Base-by-base conservation (phyloP, 352 stramenopile genomes). In the Pythium guiyangense region DNA sequence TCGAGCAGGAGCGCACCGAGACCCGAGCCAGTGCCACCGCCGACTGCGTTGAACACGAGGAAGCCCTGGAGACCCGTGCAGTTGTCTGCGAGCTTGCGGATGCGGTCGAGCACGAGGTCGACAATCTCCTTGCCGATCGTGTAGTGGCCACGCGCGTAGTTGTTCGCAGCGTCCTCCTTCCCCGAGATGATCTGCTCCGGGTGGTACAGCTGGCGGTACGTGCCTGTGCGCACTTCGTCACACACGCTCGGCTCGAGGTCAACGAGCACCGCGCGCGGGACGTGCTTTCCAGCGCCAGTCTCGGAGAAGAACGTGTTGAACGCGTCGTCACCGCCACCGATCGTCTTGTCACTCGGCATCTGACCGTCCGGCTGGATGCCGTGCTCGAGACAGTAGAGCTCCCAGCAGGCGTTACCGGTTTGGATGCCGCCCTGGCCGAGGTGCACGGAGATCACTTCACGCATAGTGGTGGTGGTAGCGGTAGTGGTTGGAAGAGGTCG, bases 151-250 rank as follows among this genome's bases (percentile, higher is more conserved):
- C 92, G 92, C 51, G 95, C 95, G 49, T 88, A 90, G 64, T 92
- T 96, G 72, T 96, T 96, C 22, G 84, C 86, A 0, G 94, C 94
- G 69, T 98, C 95, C 70, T 99, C 96, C 80, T 99, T 99, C 70
- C 96, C 97, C 47, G 86, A 97, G 70, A 99, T 98, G 71, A 99
- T 97, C 74, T 99, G 95, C 66, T 99, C 96, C 6, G 97, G 96
- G 71, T 99, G 96, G 78, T 98, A 99, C 42, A 99, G 72, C 66
- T 98, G 88, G 59, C 91, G 77, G 84, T 98, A 99, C 9, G 92
- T 96, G 62, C 96, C 96, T 35, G 83, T 91, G 62, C 96, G 92
- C 37, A 99, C 91, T 81, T 99, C 94, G 66, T 99, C 96, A 68
- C 94, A 98, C n/a, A 99, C 96, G 15, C 77, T 98, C 8, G 96